Conservation (phyloP, 2,329 filamentous ascomycete genomes). For the Penicillium frequentans region DNA sequence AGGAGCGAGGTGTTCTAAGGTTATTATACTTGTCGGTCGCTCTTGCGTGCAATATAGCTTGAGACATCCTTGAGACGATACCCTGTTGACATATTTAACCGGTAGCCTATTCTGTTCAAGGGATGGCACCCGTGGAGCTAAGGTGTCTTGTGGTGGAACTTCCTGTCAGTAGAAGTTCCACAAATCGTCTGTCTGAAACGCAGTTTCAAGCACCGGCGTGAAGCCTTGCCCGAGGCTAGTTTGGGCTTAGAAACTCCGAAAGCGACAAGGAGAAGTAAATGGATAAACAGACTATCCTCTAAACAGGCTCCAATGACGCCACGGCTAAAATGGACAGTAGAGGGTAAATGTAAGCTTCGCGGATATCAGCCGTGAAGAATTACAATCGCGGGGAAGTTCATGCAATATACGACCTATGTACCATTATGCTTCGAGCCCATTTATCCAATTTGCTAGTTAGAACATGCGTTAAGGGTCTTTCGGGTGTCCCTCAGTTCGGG, state of each 20-base stretch:
- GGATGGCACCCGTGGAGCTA: not conserved
- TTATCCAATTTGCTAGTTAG: not conserved
- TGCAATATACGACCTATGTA: not conserved
- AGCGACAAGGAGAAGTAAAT: not conserved
- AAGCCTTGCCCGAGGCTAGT: not conserved
- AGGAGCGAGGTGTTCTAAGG: no score
- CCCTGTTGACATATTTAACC: not conserved
- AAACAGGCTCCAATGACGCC: not conserved
- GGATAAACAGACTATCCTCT: not conserved
- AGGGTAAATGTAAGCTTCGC: not conserved
- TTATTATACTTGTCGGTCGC: not conserved
- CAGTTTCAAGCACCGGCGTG: not conserved
- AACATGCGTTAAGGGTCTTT: not conserved
- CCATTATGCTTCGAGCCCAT: not conserved
- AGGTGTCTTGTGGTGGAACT: not conserved
- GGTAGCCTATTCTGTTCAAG: slow-evolving; percentile 1
- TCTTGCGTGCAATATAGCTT: not conserved
- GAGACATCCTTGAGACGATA: not conserved
- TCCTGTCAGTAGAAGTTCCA: not conserved
- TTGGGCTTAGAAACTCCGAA: not conserved
- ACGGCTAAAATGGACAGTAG: not conserved
- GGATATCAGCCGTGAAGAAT: not conserved
- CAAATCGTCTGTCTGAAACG: slow-evolving; percentile 1
- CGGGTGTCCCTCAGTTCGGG: not conserved
- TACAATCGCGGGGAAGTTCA: not conserved